These are phyloP conservation scores for Botrytis byssoidea DNA, from an alignment of 2,329 filamentous ascomycete species.

Conservation along the genomic window DNA sequence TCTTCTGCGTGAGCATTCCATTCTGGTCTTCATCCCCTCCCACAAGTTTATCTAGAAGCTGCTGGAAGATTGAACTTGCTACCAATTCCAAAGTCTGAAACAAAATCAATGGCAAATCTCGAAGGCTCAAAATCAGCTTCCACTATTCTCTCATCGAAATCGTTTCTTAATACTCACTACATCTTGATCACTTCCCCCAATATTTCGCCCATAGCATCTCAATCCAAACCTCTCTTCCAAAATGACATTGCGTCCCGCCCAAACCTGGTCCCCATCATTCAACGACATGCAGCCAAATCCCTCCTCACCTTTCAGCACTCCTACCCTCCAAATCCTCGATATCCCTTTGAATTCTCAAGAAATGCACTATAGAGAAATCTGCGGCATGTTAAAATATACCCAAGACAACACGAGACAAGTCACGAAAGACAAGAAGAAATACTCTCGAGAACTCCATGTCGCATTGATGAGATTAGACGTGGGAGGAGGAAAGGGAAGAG, in stretches of 20 bases:
- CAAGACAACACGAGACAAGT: background rate
- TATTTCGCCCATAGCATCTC: background rate
- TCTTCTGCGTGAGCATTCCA: background rate
- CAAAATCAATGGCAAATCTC: background rate
- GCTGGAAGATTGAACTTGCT: background rate
- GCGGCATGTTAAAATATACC: background rate
- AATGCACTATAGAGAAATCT: background rate
- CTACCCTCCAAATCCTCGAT: background rate
- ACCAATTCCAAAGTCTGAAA: background rate
- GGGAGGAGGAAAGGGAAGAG: background rate
- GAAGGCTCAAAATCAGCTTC: background rate
- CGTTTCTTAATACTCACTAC: background rate
- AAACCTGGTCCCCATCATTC: background rate
- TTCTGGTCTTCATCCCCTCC: background rate
- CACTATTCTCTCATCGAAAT: background rate
- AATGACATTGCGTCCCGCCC: background rate
- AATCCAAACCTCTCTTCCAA: background rate
- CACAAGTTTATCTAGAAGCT: background rate
- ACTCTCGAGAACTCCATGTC: background rate
- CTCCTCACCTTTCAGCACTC: background rate
- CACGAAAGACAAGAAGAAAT: no score
- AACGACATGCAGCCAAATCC: background rate
- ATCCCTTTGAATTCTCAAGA: background rate
- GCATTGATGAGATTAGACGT: background rate
- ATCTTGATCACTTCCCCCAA: background rate